Evolutionary conservation across 805 yeast genomes (phyloP).

Genomic region (Ogataea henricii): DNA sequence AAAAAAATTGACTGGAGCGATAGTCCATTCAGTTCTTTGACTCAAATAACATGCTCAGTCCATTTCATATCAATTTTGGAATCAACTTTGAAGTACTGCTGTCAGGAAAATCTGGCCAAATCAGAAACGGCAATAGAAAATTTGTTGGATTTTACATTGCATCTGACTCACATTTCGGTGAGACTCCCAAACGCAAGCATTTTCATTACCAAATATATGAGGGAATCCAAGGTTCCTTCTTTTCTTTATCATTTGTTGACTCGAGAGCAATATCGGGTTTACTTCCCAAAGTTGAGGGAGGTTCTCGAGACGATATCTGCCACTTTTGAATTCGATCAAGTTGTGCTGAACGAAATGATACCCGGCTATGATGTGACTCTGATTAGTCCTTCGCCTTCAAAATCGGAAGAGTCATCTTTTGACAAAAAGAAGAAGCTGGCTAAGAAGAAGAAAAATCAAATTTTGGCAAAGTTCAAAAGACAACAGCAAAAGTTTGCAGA

Average conservation of each 20-base stretch:
- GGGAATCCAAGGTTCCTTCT: constrained; percentile 22
- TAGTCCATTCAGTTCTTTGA: constrained; percentile 46
- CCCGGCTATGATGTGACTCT: constrained; percentile 33
- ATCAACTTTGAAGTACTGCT: constrained; percentile 46
- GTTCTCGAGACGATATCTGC: constrained; percentile 41
- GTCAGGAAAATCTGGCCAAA: constrained; percentile 2
- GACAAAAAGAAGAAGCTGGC: constrained; percentile 70
- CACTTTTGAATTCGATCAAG: constrained; percentile 22
- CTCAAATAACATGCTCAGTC: constrained; percentile 52
- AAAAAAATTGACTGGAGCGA: constrained; percentile 39
- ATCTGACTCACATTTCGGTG: constrained; percentile 66
- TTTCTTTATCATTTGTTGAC: constrained; percentile 43
- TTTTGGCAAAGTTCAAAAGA: constrained; percentile 75
- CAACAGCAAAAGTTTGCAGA: constrained; percentile 79
- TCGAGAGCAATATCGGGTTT: constrained; percentile 41
- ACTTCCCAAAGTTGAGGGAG: constrained; percentile 58
- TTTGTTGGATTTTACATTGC: constrained; percentile 58
- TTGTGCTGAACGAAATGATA: constrained; percentile 38
- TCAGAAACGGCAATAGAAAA: constrained; percentile 46
- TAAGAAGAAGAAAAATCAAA: constrained; percentile 63
- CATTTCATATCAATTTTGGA: constrained; percentile 57
- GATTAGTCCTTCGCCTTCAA: constrained; percentile 11
- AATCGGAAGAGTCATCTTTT: constrained; percentile 39
- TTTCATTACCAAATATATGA: constrained; percentile 18
- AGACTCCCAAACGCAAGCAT: constrained; percentile 38